Conservation (phyloP, 2,329 filamentous ascomycete species). For the Fusarium sp. region DNA sequence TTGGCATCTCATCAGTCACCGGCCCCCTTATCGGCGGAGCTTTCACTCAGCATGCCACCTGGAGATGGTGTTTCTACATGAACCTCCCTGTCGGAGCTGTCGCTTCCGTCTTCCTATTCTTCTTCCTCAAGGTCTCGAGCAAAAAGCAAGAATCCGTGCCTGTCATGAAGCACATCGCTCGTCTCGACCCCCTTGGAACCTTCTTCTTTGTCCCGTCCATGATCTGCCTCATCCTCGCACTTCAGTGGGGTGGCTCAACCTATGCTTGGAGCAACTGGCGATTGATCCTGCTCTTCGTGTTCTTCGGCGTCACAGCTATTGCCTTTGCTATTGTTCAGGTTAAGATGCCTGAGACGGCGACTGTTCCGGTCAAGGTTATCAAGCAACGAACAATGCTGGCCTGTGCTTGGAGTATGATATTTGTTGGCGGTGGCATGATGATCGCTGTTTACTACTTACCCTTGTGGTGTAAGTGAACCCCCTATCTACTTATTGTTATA, state of each 20-base stretch:
- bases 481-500: neutral
- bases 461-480: constrained; percentile 65
- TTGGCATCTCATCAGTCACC: constrained; percentile 68
- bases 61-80: constrained; percentile 73
- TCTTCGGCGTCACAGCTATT: constrained; percentile 63
- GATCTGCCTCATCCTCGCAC: constrained; percentile 72
- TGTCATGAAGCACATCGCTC: constrained; percentile 62
- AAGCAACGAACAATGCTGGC: constrained; percentile 69
- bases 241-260: constrained; percentile 73
- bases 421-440: constrained; percentile 66
- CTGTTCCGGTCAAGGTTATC: constrained; percentile 69
- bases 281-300: constrained; percentile 67
- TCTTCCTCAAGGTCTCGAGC: constrained; percentile 63
- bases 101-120: constrained; percentile 64
- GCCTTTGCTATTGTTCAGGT: constrained; percentile 68
- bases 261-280: constrained; percentile 68
- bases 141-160: constrained; percentile 51
- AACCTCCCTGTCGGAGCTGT: constrained; percentile 70
- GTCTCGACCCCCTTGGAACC: constrained; percentile 73
- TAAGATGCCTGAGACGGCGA: constrained; percentile 68
- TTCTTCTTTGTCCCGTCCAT: constrained; percentile 72
- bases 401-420: constrained; percentile 63
- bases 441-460: constrained; percentile 69
- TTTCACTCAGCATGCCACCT: constrained; percentile 64
- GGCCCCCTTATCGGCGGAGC: constrained; percentile 70